phyloP scores from a whole-genome alignment of 345 rosid species.

The Salix dunnii region DNA sequence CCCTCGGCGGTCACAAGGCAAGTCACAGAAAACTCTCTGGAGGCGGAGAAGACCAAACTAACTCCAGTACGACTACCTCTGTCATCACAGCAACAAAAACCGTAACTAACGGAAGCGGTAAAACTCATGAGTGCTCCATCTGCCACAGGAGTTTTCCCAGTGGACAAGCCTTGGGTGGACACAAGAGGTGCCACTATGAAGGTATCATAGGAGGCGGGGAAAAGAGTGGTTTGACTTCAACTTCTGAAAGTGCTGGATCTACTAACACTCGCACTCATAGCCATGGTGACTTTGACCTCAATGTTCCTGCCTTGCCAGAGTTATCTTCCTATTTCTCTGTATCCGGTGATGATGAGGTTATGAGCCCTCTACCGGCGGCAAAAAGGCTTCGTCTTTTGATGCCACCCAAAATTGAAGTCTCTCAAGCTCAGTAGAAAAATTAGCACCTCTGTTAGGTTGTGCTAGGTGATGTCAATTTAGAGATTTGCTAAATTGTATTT shows the following conservation, averaged over 20 bases:
- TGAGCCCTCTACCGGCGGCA: constrained; percentile 28
- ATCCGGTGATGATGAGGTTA: constrained; percentile 32
- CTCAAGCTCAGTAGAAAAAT: not conserved
- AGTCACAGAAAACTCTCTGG: constrained; percentile 23
- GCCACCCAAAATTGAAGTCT: constrained; percentile 5
- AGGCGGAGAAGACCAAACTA: constrained; percentile 10
- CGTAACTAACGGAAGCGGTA: constrained; percentile 8
- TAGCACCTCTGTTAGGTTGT: not conserved
- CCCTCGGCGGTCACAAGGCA: constrained; percentile 31
- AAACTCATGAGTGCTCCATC: constrained; percentile 26
- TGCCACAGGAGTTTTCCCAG: constrained; percentile 24
- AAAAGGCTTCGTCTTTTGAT: constrained; percentile 17
- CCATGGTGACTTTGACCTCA: constrained; percentile 25
- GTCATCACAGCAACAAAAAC: not conserved
- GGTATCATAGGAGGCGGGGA: constrained; percentile 19
- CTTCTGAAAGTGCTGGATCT: constrained; percentile 25
- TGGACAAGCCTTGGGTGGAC: constrained; percentile 60
- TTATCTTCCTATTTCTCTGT: constrained; percentile 12
- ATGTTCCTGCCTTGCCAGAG: constrained; percentile 33
- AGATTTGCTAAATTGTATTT: not conserved
- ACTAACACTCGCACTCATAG: constrained; percentile 6
- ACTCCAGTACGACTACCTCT: constrained; percentile 1
- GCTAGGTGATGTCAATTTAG: not conserved
- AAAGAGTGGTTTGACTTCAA: constrained; percentile 16
- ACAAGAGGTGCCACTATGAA: constrained; percentile 33